Conservation (phyloP, 805 yeast species). For the Saccharomycopsis selenospora region DNA sequence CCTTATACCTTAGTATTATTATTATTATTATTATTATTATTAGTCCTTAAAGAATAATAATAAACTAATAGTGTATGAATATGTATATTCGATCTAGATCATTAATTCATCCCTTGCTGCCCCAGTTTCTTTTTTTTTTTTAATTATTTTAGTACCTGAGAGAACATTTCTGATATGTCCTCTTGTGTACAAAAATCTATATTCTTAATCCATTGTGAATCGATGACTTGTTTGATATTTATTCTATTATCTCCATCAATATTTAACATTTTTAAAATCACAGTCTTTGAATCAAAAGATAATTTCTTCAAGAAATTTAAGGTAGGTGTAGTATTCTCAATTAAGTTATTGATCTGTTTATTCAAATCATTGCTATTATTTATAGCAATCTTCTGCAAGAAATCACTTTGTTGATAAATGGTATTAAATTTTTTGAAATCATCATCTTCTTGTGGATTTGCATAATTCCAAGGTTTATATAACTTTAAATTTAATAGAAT, state of each 20-base stretch:
- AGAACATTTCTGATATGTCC: constrained; percentile 11
- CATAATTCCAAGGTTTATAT: constrained; percentile 19
- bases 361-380: constrained; percentile 17
- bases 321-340: constrained; percentile 8
- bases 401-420: constrained; percentile 7
- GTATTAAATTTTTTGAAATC: constrained; percentile 8
- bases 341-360: constrained; percentile 11
- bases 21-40: no score
- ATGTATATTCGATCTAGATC: no score
- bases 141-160: constrained; percentile 1
- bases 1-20: no score
- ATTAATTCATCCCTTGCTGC: no score
- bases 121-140: no score
- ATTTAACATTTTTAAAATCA: constrained; percentile 13
- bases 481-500: constrained; percentile 11
- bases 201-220: constrained; percentile 17
- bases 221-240: constrained; percentile 1
- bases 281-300: constrained; percentile 8
- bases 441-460: constrained; percentile 9
- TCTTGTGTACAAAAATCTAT: constrained; percentile 10
- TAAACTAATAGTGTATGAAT: no score
- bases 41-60: no score
- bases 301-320: constrained; percentile 10
- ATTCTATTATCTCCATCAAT: constrained; percentile 7
- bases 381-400: constrained; percentile 27